These are phyloP conservation scores for Citrus unshiu DNA, from an alignment of 345 rosid genomes.

Conservation along the genomic window DNA sequence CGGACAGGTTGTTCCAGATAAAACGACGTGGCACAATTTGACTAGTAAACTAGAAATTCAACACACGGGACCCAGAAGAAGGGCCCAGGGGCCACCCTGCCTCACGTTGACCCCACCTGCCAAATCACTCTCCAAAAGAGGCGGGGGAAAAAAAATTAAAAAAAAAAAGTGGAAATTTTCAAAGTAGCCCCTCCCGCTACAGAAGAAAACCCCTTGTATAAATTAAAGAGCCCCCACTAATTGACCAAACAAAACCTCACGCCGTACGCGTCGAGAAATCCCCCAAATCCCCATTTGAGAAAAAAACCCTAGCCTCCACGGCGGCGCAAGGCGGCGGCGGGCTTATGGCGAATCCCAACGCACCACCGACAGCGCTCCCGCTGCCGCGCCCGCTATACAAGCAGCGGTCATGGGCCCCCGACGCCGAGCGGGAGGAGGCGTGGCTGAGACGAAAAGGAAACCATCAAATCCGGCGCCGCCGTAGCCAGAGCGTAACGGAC, in stretches of 20 bases:
- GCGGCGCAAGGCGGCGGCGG: background rate
- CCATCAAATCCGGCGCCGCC: slow-evolving; percentile 11
- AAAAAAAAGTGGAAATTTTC: background rate
- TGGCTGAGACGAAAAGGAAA: slow-evolving; percentile 59
- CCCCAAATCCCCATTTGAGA: too few species aligned
- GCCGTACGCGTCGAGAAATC: background rate
- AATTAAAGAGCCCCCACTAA: background rate
- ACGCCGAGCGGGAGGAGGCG: slow-evolving; percentile 62
- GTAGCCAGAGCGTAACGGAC: slow-evolving; percentile 60
- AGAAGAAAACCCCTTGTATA: too few species aligned
- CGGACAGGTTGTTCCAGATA: too few species aligned
- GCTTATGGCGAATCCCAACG: slow-evolving; percentile 6
- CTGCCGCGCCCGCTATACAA: slow-evolving; percentile 40
- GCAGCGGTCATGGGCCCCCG: slow-evolving; percentile 83
- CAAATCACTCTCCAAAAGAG: background rate
- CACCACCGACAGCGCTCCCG: slow-evolving; percentile 25
- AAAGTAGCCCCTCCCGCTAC: background rate
- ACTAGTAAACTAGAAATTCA: too few species aligned
- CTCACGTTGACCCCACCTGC: background rate
- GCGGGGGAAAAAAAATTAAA: too few species aligned
- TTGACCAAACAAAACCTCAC: background rate
- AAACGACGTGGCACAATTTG: too few species aligned
- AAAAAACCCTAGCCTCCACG: background rate
- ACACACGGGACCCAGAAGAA: background rate
- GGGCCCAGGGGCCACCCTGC: background rate